These are phyloP conservation scores for Spergularia marina DNA, from an alignment of 148 eudicot species.

Conservation along the genomic window DNA sequence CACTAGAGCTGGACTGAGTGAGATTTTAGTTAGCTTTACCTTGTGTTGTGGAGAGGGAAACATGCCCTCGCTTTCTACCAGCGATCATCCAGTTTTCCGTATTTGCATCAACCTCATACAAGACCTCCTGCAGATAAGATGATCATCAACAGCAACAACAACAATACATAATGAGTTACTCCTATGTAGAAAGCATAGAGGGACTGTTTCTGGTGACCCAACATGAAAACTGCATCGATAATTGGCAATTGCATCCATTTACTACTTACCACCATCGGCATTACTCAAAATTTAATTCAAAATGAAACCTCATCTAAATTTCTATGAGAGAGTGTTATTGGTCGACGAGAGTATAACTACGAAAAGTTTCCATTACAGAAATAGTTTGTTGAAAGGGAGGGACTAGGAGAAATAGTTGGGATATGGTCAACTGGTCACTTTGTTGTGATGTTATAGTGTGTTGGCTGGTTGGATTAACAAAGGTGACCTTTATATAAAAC, in stretches of 20 bases:
- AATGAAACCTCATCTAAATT: no score
- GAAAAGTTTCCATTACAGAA: no score
- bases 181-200: background rate
- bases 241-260: background rate
- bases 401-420: background rate
- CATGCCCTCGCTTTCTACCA: conserved; percentile 92
- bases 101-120: conserved; percentile 86
- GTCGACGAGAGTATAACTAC: no score
- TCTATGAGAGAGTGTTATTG: no score
- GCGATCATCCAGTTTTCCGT: conserved; percentile 98
- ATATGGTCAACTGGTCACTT: background rate
- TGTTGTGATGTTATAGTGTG: background rate
- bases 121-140: conserved; percentile 46
- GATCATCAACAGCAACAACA: background rate
- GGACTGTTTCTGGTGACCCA: background rate
- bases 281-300: no score
- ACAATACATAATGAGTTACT: background rate
- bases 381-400: background rate
- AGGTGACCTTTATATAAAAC: background rate
- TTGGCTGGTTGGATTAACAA: background rate
- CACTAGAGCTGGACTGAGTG: background rate
- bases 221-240: background rate
- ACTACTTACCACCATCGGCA: background rate
- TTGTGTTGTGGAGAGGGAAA: conserved; percentile 66
- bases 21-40: conserved; percentile 36